Evolutionary conservation across 2,329 filamentous ascomycete species (phyloP).

Genomic region (Fusarium keratoplasticum): DNA sequence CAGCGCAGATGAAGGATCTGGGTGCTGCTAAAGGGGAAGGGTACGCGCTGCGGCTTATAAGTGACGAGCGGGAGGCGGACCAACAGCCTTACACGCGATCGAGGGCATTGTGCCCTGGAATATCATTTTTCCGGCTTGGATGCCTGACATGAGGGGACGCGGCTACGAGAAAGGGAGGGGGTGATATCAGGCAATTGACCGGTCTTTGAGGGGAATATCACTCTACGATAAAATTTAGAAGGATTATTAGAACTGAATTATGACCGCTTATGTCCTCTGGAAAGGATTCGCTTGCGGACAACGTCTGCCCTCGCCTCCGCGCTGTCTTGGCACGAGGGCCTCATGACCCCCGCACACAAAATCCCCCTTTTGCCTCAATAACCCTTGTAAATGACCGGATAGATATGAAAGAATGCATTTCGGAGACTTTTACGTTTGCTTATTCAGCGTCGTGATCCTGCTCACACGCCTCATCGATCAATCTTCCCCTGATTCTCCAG

Average conservation of each 20-base stretch:
- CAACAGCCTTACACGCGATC: background rate
- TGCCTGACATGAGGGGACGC: background rate
- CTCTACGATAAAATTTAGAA: background rate
- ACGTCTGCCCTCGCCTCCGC: background rate
- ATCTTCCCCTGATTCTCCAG: background rate
- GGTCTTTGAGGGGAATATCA: background rate
- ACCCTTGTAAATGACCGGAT: background rate
- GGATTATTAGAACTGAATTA: background rate
- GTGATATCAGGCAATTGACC: background rate
- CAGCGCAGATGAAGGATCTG: background rate
- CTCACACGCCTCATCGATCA: background rate
- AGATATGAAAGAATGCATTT: background rate
- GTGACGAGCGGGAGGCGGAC: background rate
- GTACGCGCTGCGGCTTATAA: background rate
- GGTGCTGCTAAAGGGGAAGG: background rate
- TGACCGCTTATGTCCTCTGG: background rate
- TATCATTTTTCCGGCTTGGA: background rate
- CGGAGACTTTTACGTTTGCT: background rate
- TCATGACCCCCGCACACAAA: background rate
- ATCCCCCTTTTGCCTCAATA: background rate
- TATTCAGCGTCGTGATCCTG: background rate
- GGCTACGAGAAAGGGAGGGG: background rate
- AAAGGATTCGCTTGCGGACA: background rate
- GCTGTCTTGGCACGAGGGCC: background rate
- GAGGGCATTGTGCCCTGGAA: slow-evolving; percentile 2